Conservation (phyloP, 192 early-diverging fungal species). For the Spinellus fusiger region DNA sequence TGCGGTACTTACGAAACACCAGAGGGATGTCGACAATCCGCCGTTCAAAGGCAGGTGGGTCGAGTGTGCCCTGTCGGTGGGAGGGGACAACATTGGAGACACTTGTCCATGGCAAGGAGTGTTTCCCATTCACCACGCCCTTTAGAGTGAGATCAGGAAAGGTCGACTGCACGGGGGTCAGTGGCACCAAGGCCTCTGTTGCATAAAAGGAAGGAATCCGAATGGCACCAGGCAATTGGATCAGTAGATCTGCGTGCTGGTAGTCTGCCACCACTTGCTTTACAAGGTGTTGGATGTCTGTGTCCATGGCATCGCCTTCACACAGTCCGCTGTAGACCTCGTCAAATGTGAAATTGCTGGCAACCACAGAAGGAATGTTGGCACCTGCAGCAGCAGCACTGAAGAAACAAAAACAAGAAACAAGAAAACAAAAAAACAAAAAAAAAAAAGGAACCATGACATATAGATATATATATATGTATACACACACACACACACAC, state of each 20-base stretch:
- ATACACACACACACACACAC: too few relatives aligned
- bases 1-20: slow-evolving; percentile 45
- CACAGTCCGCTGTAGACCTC: slow-evolving; percentile 48
- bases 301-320: slow-evolving; percentile 46
- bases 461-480: not conserved
- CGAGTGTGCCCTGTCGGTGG: not conserved
- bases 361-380: slow-evolving; percentile 48
- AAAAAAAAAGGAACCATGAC: not conserved
- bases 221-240: slow-evolving; percentile 51
- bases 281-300: slow-evolving; percentile 29
- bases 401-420: not conserved
- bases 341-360: slow-evolving; percentile 61
- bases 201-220: slow-evolving; percentile 50
- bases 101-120: slow-evolving; percentile 13
- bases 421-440: not conserved
- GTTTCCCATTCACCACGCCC: slow-evolving; percentile 29
- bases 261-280: slow-evolving; percentile 44
- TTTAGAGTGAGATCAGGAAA: slow-evolving; percentile 8
- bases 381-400: slow-evolving; percentile 46
- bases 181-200: slow-evolving; percentile 18
- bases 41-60: slow-evolving; percentile 8
- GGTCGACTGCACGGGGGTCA: slow-evolving; percentile 7
- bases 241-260: slow-evolving; percentile 41
- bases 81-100: slow-evolving; percentile 15
- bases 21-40: slow-evolving; percentile 51